Percentiles rank a stretch among this genome's conserved stretches.
phyloP scores from a whole-genome alignment of 495 filamentous ascomycete genomes.

The Hypoxylon fuscum region DNA sequence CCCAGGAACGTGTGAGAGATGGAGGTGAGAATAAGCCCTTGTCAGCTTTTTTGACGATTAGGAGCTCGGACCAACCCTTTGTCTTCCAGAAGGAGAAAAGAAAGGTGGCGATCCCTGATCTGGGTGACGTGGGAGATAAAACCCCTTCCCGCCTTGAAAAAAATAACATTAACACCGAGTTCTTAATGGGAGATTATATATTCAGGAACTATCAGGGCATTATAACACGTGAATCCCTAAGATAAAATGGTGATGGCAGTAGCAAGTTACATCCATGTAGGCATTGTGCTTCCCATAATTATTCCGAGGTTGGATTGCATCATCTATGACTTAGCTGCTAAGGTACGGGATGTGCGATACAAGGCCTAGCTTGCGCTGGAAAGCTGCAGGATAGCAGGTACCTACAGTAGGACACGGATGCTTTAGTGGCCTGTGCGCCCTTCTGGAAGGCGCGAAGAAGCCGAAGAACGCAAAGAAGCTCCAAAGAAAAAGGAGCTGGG shows the following conservation, averaged over 20 bases:
- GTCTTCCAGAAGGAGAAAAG: conserved; percentile 29
- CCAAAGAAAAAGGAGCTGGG: conserved; percentile 30
- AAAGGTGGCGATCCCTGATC: conserved; percentile 23
- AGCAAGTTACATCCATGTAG: too few relatives aligned
- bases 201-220: too few relatives aligned
- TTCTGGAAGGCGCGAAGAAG: conserved; percentile 48
- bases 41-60: conserved; percentile 11
- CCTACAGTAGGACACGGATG: conserved; percentile 32
- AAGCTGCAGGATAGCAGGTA: conserved; percentile 36
- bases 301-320: too few relatives aligned
- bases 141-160: conserved; percentile 27
- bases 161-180: conserved; percentile 19
- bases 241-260: too few relatives aligned
- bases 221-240: too few relatives aligned
- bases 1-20: conserved; percentile 1
- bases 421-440: conserved; percentile 36
- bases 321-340: too few relatives aligned
- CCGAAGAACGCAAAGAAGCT: conserved; percentile 45
- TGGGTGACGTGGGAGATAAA: conserved; percentile 29
- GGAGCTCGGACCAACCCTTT: conserved; percentile 29
- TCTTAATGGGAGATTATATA: too few relatives aligned
- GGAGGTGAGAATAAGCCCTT: conserved; percentile 31
- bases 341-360: too few relatives aligned
- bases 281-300: too few relatives aligned
- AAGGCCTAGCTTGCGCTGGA: conserved; percentile 10